Conservation (phyloP, 768 basidiomycete genomes). For the Arthromyces matolae region DNA sequence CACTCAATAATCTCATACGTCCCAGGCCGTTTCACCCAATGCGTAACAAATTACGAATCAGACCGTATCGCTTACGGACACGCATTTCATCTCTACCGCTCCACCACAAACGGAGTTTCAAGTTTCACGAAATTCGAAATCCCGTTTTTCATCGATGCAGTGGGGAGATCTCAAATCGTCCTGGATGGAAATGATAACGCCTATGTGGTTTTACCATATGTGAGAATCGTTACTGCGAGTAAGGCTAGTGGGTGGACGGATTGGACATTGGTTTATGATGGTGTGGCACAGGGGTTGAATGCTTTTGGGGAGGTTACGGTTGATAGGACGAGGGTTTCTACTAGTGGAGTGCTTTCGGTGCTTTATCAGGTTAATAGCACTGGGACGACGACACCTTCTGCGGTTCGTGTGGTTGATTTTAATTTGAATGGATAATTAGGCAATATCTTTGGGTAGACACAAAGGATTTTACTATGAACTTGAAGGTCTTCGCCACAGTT, state of each 20-base stretch:
- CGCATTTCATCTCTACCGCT: slow-evolving; percentile 42
- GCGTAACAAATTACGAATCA: slow-evolving; percentile 38
- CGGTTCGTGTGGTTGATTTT: slow-evolving; percentile 40
- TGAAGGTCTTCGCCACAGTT: background rate
- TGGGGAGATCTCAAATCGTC: slow-evolving; percentile 45
- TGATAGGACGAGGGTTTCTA: slow-evolving; percentile 36
- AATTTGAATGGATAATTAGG: slow-evolving; percentile 29
- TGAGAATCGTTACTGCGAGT: slow-evolving; percentile 42
- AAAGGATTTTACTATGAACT: no score
- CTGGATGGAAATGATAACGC: slow-evolving; percentile 38
- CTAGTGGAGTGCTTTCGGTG: slow-evolving; percentile 36
- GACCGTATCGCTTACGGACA: slow-evolving; percentile 34
- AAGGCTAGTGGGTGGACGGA: slow-evolving; percentile 43
- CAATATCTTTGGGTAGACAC: no score
- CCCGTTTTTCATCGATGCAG: slow-evolving; percentile 38
- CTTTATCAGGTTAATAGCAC: slow-evolving; percentile 40
- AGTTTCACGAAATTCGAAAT: slow-evolving; percentile 48
- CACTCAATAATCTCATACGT: slow-evolving; percentile 48
- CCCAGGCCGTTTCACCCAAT: slow-evolving; percentile 43
- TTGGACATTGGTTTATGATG: slow-evolving; percentile 43
- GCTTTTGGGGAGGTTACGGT: slow-evolving; percentile 46
- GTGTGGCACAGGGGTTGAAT: slow-evolving; percentile 34
- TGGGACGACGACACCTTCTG: slow-evolving; percentile 39
- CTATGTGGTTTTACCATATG: slow-evolving; percentile 42
- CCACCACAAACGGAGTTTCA: slow-evolving; percentile 33